phyloP scores from a whole-genome alignment of 1,284 basidiomycete species.

The Trichosporon sp. region DNA sequence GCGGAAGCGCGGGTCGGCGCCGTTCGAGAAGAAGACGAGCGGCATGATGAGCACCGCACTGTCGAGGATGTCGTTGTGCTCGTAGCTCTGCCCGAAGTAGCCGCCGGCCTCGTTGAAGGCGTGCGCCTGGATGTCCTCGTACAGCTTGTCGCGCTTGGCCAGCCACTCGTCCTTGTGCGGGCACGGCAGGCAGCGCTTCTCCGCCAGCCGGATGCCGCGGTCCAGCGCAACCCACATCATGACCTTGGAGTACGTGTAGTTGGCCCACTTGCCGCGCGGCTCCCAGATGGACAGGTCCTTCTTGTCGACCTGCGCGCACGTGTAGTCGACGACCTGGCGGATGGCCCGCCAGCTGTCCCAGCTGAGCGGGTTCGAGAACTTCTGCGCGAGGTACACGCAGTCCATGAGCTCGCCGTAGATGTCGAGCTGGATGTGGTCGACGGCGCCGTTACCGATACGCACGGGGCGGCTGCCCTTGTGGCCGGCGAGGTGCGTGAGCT shows the following conservation, averaged over 20 bases:
- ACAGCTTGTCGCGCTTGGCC: slow-evolving; percentile 67
- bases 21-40: slow-evolving; percentile 71
- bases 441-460: slow-evolving; percentile 81
- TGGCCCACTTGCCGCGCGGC: slow-evolving; percentile 70
- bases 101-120: slow-evolving; percentile 51
- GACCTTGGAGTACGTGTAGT: slow-evolving; percentile 87
- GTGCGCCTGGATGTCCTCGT: slow-evolving; percentile 67
- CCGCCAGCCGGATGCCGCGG: slow-evolving; percentile 78
- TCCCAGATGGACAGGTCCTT: slow-evolving; percentile 67
- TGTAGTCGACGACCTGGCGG: slow-evolving; percentile 51
- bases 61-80: slow-evolving; percentile 51
- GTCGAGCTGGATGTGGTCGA: slow-evolving; percentile 82
- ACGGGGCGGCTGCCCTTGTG: slow-evolving; percentile 65
- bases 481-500: slow-evolving; percentile 75
- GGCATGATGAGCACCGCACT: slow-evolving; percentile 48
- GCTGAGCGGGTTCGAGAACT: slow-evolving; percentile 58
- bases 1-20: slow-evolving; percentile 77
- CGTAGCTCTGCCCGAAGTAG: slow-evolving; percentile 51
- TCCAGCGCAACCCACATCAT: slow-evolving; percentile 95
- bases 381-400: slow-evolving; percentile 89
- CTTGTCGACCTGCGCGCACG: slow-evolving; percentile 36
- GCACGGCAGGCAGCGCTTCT: slow-evolving; percentile 65
- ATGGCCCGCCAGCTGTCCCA: slow-evolving; percentile 64
- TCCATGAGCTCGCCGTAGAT: slow-evolving; percentile 88
- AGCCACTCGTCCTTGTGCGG: slow-evolving; percentile 61